Conservation (phyloP, 2,329 filamentous ascomycete species). For the Rugonectria rugulosa region DNA sequence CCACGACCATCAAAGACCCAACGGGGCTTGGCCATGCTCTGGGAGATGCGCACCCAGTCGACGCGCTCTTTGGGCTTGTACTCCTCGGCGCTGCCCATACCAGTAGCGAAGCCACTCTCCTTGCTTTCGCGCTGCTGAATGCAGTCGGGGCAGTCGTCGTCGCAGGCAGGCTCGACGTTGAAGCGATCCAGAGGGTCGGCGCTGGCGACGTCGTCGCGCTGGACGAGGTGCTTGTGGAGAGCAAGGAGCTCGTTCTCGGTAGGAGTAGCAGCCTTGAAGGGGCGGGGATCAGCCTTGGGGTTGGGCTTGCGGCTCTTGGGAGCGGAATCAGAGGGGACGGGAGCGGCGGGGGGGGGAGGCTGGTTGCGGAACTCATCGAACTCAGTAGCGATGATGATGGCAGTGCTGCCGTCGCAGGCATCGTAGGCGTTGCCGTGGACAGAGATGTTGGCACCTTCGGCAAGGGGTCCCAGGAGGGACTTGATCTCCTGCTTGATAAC, state of each 20-base stretch:
- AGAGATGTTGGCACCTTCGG: constrained; percentile 52
- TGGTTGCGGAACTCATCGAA: constrained; percentile 63
- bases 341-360: constrained; percentile 42
- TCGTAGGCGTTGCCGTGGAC: constrained; percentile 59
- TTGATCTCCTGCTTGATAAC: constrained; percentile 61
- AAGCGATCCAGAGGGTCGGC: constrained; percentile 57
- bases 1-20: constrained; percentile 67
- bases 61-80: constrained; percentile 56
- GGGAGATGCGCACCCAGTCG: constrained; percentile 60
- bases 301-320: constrained; percentile 48
- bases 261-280: constrained; percentile 48
- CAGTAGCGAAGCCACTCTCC: constrained; percentile 49
- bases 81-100: constrained; percentile 53
- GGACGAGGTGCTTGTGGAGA: constrained; percentile 57
- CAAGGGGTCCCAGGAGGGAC: constrained; percentile 48
- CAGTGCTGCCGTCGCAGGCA: constrained; percentile 57
- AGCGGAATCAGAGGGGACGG: constrained; percentile 34
- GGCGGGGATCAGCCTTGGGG: constrained; percentile 55
- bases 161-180: constrained; percentile 54
- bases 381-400: constrained; percentile 63
- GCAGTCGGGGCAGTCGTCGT: constrained; percentile 59
- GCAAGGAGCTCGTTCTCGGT: constrained; percentile 56
- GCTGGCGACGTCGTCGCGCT: constrained; percentile 37
- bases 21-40: constrained; percentile 59
- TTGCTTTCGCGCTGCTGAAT: constrained; percentile 49